These are phyloP conservation scores for Sporothrix luriei DNA, from an alignment of 2,329 filamentous ascomycete genomes.

Conservation along the genomic window DNA sequence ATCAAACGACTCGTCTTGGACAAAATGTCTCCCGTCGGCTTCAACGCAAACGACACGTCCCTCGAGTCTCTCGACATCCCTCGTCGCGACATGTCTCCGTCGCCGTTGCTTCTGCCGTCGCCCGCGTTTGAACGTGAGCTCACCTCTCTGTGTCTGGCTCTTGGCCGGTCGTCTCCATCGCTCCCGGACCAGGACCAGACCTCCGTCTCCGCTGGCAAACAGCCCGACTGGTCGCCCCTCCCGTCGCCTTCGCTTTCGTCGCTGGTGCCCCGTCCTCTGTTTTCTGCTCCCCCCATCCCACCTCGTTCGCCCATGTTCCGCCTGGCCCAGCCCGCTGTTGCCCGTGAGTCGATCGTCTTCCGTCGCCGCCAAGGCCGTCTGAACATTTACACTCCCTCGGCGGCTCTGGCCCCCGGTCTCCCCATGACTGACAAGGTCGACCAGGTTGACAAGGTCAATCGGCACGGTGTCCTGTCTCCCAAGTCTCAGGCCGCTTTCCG, in stretches of 20 bases:
- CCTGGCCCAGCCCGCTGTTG: not conserved
- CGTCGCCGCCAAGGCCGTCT: not conserved
- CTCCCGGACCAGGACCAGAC: not conserved
- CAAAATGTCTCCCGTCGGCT: not conserved
- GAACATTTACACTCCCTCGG: not conserved
- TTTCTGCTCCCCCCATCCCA: not conserved
- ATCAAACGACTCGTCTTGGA: not conserved
- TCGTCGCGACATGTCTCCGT: not conserved
- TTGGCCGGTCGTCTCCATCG: not conserved
- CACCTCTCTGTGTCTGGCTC: not conserved
- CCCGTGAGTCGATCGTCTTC: not conserved
- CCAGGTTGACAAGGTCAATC: not conserved
- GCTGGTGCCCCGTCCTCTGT: not conserved
- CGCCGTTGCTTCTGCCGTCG: not conserved
- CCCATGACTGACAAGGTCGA: not conserved
- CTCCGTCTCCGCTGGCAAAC: not conserved
- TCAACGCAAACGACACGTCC: not conserved
- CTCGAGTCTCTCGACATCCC: not conserved
- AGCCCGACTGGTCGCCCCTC: not conserved
- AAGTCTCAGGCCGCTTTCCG: not conserved
- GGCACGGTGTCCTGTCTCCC: not conserved
- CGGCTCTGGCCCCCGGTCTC: not conserved
- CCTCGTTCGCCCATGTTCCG: not conserved
- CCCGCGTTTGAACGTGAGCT: not conserved
- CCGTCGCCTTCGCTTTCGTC: slow-evolving; percentile 2